Base-by-base conservation (phyloP, 371 early-diverging fungal genomes). In the Lichtheimia ornata region DNA sequence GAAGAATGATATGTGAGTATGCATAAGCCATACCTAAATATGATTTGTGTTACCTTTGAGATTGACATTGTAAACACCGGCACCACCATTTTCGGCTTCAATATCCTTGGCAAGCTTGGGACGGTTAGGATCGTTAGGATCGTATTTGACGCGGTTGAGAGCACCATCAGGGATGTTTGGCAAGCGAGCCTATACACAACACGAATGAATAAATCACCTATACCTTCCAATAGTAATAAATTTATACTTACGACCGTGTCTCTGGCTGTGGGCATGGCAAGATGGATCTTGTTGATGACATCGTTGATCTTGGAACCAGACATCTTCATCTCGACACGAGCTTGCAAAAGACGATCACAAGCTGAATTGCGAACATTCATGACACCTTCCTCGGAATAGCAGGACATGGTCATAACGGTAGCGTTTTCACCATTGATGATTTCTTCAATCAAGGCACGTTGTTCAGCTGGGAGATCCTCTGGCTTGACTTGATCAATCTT, bases 301-400 rank as follows among this genome's bases (percentile, higher is more conserved):
- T 94, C 92, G 64, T 88, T 85, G 66, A 96, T 91, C 85, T 95
- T 96, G 71, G 84, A 86, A 25, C 91, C 85, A 81, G 90, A 88
- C 84, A 99, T 85, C 85, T 98, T 99, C 85, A 88, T 79, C 67
- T 98, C 97, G 13, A 99, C 99, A 66, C 99, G 89, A 62, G 91
- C 81, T 59, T 91, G 89, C 71, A 99, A 79, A 55, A 99, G 85
- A 72, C 86, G 89, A 69, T 99, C 97, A 79, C 99, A 98, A 7
- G 99, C 95, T 51, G 67, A 69, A 71, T 97, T 94, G 74, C 96
- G 86, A 51, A 93, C 94, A 63, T 95, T 94, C 91, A 97, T 97
- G 20, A 98, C 96, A 71, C 98, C 98, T 62, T 90, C 92, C 20
- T 98, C 98, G 44, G 93, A 91, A 74, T 90, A 93, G 64, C 97